Percentiles rank a stretch among this genome's conserved stretches.
Conservation (phyloP, 441 rosid species). For the Pelargonium cotyledonis region DNA sequence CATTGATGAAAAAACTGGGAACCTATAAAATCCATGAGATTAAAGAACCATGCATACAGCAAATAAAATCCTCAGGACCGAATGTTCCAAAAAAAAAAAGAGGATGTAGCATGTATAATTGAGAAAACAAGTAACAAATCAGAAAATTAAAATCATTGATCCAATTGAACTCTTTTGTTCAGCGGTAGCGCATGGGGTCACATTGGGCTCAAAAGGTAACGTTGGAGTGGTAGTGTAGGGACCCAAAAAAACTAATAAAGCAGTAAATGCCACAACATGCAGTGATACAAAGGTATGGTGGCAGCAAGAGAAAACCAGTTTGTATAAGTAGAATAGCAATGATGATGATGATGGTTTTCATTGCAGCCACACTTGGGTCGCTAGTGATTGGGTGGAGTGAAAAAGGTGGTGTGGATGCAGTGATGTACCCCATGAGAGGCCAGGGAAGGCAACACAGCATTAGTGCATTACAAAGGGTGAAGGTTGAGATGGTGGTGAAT, state of each 20-base stretch:
- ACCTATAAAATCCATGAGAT: neutral
- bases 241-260: neutral
- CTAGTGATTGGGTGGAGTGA: neutral
- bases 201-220: neutral
- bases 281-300: neutral
- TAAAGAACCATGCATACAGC: neutral
- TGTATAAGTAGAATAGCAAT: neutral
- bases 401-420: neutral
- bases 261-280: neutral
- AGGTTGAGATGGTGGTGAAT: neutral
- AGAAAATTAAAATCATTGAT: neutral
- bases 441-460: neutral
- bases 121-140: neutral
- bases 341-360: neutral
- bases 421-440: neutral
- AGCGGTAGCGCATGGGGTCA: neutral
- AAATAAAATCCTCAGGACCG: neutral
- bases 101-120: neutral
- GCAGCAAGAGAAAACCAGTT: neutral
- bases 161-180: neutral
- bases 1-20: neutral
- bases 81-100: neutral
- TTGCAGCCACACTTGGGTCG: neutral
- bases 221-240: neutral
- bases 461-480: no score